Base-by-base conservation (phyloP, 2,329 filamentous ascomycete genomes). In the Colletotrichum sp. region DNA sequence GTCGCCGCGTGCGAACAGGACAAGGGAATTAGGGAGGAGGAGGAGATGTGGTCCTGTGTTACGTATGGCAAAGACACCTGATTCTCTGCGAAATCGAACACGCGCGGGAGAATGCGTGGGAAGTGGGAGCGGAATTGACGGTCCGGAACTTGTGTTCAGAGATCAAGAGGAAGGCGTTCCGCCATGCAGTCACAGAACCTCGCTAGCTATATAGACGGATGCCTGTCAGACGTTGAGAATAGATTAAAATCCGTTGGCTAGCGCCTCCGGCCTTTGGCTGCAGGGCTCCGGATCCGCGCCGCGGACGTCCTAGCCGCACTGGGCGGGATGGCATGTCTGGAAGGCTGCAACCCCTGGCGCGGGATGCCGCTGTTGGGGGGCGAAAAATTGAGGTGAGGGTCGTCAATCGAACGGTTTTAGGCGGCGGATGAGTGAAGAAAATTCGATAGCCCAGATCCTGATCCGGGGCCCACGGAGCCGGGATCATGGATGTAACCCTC, bases 141-240 rank as follows among this genome's bases (percentile, higher is more conserved):
- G 22, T 39, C 65, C 71, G 30, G 16, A n/a, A 62, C 22, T n/a
- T 52, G 29, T 52, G 16, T 30, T 12, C 19, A 11, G 19, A 52
- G 29, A n/a, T 27, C 27, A 36, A 8, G n/a, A n/a, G 11, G 34
- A 22, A 39, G 19, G 11, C 32, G 13, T n/a, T 39, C 16, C 6
- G 15, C 12, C 29, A 55, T 55, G 22, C n/a, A 55, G 22, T 25
- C 61, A 64, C n/a, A 36, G 29, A 39, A 36, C 36, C 61, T 66
- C 61, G 34, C 36, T 66, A 61, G 61, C 59, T 74, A 74, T 75
- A 75, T 71, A 71, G 44, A 65, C 22, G n/a, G 69, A 67, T 74
- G 27, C 72, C 32, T 66, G 52, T 63, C 62, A 19, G 68, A 61
- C 52, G 69, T 72, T 63, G 69, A 22, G 69, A 32, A 67, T 72